Percentiles rank a stretch among this genome's conserved stretches.
phyloP scores from a whole-genome alignment of 1,284 basidiomycete genomes.

The Mycena citricolor region DNA sequence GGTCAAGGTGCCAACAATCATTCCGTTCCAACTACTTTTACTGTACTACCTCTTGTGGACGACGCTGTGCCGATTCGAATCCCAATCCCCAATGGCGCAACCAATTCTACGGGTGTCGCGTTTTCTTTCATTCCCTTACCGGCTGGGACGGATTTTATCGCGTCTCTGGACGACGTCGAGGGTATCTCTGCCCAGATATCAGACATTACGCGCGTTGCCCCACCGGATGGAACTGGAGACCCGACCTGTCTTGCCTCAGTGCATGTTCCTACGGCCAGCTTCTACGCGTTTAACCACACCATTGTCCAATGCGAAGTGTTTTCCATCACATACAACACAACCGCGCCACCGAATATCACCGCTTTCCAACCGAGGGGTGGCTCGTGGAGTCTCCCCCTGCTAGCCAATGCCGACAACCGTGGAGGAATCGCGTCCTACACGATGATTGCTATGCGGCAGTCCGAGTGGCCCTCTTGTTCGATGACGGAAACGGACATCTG shows the following conservation, averaged over 20 bases:
- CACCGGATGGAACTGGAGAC: slow-evolving; percentile 29
- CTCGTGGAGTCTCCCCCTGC: slow-evolving; percentile 40
- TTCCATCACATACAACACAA: slow-evolving; percentile 42
- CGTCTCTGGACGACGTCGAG: slow-evolving; percentile 49
- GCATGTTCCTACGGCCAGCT: slow-evolving; percentile 19
- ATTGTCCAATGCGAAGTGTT: slow-evolving; percentile 55
- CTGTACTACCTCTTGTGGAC: slow-evolving; percentile 47
- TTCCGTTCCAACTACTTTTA: slow-evolving; percentile 44
- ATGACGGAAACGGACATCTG: slow-evolving; percentile 31
- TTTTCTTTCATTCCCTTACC: slow-evolving; percentile 54
- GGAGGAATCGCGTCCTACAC: slow-evolving; percentile 43
- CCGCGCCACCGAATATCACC: slow-evolving; percentile 36
- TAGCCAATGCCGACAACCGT: slow-evolving; percentile 26
- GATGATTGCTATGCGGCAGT: slow-evolving; percentile 39
- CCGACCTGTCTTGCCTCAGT: slow-evolving; percentile 42
- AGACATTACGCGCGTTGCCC: slow-evolving; percentile 45
- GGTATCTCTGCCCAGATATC: slow-evolving; percentile 46
- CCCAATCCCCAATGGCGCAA: slow-evolving; percentile 41
- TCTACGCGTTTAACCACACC: slow-evolving; percentile 30
- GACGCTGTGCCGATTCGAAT: slow-evolving; percentile 49
- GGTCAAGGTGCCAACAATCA: slow-evolving; percentile 33
- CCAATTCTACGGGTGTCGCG: slow-evolving; percentile 40
- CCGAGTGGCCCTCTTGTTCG: slow-evolving; percentile 44
- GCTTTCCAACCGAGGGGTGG: slow-evolving; percentile 43
- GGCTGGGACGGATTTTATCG: slow-evolving; percentile 50